These are phyloP conservation scores for Acanthamoeba culbertsoni DNA, from an alignment of 208 protist species.

Conservation along the genomic window DNA sequence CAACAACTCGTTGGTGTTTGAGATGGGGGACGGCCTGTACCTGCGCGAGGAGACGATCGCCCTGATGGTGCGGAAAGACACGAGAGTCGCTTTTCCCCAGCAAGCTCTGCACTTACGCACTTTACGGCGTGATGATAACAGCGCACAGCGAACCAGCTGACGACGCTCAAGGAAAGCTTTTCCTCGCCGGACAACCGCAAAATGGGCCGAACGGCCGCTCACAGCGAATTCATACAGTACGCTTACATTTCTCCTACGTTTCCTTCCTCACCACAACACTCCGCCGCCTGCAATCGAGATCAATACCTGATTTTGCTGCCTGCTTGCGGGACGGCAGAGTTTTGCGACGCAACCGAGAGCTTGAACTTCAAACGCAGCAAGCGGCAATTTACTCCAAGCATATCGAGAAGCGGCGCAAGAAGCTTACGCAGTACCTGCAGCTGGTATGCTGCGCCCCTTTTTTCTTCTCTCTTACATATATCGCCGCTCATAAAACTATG, in stretches of 20 bases:
- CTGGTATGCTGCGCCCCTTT: neutral
- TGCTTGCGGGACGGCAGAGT: neutral
- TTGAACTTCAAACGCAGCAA: neutral
- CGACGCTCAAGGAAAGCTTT: neutral
- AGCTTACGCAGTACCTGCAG: neutral
- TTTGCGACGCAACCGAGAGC: neutral
- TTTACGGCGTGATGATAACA: neutral
- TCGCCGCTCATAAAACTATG: neutral
- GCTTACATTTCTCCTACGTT: neutral
- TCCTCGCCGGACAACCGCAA: neutral
- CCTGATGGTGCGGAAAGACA: neutral
- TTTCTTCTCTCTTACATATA: neutral
- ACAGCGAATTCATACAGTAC: conserved; percentile 15
- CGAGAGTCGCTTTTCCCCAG: neutral
- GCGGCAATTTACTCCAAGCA: neutral
- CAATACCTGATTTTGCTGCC: neutral
- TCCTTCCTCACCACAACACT: neutral
- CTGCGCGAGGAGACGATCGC: conserved; percentile 18
- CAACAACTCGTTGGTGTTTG: conserved; percentile 47
- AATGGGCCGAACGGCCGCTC: neutral
- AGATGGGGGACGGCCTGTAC: conserved; percentile 46
- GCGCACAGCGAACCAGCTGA: neutral
- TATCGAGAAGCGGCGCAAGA: neutral
- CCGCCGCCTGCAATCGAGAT: neutral
- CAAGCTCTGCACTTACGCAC: neutral